Percentiles rank a stretch among this genome's conserved stretches.
Conservation (phyloP, 83 land plant species). For the Larix sibirica region DNA sequence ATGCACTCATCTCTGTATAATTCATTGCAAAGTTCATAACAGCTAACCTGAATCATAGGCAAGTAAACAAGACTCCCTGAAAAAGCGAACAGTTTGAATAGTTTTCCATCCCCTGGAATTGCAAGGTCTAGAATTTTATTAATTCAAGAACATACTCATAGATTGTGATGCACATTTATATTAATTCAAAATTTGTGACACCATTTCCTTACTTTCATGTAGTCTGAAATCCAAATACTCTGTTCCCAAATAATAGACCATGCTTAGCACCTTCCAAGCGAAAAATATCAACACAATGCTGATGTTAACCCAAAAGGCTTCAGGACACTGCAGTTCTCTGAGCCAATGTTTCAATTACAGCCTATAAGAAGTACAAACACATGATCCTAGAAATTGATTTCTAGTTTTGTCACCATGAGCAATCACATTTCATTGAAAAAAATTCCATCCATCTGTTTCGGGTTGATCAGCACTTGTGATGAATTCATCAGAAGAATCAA, state of each 20-base stretch:
- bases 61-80: neutral
- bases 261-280: neutral
- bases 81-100: neutral
- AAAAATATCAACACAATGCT: neutral
- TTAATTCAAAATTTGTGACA: neutral
- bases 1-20: neutral
- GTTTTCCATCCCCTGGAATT: too few species aligned
- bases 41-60: neutral
- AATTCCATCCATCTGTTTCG: neutral
- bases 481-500: constrained; percentile 33
- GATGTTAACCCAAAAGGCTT: neutral
- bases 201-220: neutral
- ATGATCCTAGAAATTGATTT: neutral
- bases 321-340: neutral
- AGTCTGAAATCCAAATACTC: neutral
- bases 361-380: neutral
- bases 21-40: neutral
- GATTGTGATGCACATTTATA: neutral
- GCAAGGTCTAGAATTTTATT: too few species aligned
- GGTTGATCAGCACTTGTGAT: neutral
- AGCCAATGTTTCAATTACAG: neutral
- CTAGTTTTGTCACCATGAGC: neutral
- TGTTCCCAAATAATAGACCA: neutral
- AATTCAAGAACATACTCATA: neutral
- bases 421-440: too few species aligned